Conservation (phyloP, 2,329 filamentous ascomycete species). For the Teratosphaeria epicoccoides region DNA sequence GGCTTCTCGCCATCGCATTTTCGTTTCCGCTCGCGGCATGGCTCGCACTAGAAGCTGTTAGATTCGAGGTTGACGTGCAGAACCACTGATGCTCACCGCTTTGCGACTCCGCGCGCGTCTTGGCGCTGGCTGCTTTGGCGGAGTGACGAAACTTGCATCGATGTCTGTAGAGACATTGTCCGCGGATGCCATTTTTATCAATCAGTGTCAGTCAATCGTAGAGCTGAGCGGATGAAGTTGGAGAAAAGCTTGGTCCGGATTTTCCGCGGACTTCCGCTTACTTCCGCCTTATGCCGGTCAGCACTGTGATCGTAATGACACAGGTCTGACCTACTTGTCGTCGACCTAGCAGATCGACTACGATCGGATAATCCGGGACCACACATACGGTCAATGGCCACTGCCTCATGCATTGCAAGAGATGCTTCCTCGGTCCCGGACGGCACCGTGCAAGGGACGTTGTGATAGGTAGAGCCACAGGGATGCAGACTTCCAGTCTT, state of each 20-base stretch:
- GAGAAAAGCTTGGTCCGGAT: not conserved
- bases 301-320: too few species aligned
- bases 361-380: too few species aligned
- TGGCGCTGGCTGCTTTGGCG: not conserved
- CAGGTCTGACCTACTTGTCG: too few species aligned
- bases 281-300: not conserved
- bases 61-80: not conserved
- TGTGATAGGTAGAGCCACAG: too few species aligned
- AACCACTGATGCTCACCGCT: not conserved
- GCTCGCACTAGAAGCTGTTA: constrained; percentile 16
- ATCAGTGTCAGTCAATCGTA: not conserved
- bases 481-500: too few species aligned
- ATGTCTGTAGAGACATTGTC: not conserved
- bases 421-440: too few species aligned
- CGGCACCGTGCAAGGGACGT: too few species aligned
- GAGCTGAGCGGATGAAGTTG: not conserved
- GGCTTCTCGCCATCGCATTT: constrained; percentile 43
- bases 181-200: not conserved
- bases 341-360: too few species aligned
- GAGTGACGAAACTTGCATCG: not conserved
- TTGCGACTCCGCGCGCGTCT: not conserved
- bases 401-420: too few species aligned
- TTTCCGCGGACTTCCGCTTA: too few species aligned
- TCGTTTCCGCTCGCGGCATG: constrained; percentile 43
- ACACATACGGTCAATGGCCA: too few species aligned